phyloP scores from a whole-genome alignment of 2,329 filamentous ascomycete genomes.

The Colletotrichum sp. region DNA sequence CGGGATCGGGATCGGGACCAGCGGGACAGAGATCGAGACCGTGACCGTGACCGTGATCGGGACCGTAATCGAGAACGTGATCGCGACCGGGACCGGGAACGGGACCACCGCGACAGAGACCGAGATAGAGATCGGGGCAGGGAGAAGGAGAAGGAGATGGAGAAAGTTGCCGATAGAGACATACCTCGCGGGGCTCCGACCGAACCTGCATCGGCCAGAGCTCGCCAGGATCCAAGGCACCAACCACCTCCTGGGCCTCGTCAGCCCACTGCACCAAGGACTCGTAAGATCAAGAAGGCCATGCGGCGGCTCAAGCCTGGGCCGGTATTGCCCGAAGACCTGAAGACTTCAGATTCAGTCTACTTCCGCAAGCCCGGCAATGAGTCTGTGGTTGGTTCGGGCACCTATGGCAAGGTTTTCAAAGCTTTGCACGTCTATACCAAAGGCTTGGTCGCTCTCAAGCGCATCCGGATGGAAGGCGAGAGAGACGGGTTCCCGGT shows the following conservation, averaged over 20 bases:
- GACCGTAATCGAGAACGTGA: slow-evolving; percentile 36
- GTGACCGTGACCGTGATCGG: slow-evolving; percentile 33
- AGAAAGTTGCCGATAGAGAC: slow-evolving; percentile 44
- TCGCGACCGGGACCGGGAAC: slow-evolving; percentile 16
- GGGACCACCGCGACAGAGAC: slow-evolving; percentile 24
- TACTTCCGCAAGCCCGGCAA: slow-evolving; percentile 97
- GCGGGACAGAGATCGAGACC: slow-evolving; percentile 29
- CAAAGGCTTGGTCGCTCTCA: slow-evolving; percentile 80
- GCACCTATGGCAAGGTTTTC: slow-evolving; percentile 95
- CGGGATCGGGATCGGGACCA: slow-evolving; percentile 13
- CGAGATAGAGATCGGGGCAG: slow-evolving; percentile 32
- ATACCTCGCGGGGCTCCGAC: slow-evolving; percentile 56
- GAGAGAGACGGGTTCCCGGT: slow-evolving; percentile 91
- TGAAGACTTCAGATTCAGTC: slow-evolving; percentile 82
- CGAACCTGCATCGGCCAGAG: slow-evolving; percentile 56
- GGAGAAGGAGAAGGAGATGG: slow-evolving; percentile 40
- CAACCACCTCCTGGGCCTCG: slow-evolving; percentile 38
- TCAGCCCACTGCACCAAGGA: slow-evolving; percentile 46
- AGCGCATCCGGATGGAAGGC: slow-evolving; percentile 92
- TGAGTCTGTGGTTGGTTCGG: slow-evolving; percentile 93
- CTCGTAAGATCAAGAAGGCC: slow-evolving; percentile 68
- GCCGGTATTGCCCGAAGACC: slow-evolving; percentile 72
- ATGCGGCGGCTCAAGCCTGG: slow-evolving; percentile 74
- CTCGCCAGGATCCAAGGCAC: slow-evolving; percentile 35
- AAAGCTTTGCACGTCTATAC: slow-evolving; percentile 95